Evolutionary conservation across 2,329 filamentous ascomycete genomes (phyloP).

Genomic region (Phialophora tarda): DNA sequence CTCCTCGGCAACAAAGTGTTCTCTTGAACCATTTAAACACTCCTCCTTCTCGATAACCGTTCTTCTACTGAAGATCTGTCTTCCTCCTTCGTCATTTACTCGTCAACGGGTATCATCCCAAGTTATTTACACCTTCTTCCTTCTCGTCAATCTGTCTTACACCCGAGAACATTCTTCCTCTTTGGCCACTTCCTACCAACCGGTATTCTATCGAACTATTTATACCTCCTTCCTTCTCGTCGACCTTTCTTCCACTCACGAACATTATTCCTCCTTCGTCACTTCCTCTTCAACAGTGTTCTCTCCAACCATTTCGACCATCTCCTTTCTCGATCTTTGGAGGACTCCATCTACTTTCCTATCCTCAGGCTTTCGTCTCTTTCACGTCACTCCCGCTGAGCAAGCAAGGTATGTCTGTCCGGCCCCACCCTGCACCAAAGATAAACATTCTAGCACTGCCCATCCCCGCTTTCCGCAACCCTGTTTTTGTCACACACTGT

Average conservation of each 20-base stretch:
- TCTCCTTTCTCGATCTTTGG: background rate
- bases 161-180: background rate
- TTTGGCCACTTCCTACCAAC: background rate
- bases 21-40: background rate
- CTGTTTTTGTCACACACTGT: background rate
- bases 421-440: background rate
- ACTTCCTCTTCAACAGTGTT: background rate
- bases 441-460: background rate
- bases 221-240: background rate
- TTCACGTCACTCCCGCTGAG: background rate
- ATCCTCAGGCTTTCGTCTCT: background rate
- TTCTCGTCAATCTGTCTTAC: background rate
- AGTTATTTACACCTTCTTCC: background rate
- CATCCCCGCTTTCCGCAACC: background rate
- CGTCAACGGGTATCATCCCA: background rate
- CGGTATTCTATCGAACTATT: background rate
- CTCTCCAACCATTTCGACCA: background rate
- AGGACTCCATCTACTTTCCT: background rate
- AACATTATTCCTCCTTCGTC: background rate
- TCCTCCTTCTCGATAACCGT: background rate
- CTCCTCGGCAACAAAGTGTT: background rate
- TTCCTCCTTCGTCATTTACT: background rate
- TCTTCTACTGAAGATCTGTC: background rate
- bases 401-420: background rate
- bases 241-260: background rate